phyloP scores from a whole-genome alignment of 2,329 filamentous ascomycete species.

The Teratosphaeria nubilosa region DNA sequence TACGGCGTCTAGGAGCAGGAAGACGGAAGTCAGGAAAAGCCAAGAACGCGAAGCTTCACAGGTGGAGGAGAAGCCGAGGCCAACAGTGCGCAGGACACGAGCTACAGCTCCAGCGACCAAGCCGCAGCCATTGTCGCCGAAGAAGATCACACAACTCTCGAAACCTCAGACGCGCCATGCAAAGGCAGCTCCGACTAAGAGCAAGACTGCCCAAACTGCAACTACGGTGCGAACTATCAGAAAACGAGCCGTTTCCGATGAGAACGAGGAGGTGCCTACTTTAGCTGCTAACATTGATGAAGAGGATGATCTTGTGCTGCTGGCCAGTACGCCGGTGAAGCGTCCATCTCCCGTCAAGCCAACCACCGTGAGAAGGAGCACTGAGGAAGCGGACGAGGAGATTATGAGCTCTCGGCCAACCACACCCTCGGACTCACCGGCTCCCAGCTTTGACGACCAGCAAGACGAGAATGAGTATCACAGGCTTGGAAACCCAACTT shows the following conservation, averaged over 20 bases:
- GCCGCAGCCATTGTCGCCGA: conserved; percentile 23
- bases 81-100: background rate
- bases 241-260: conserved; percentile 19
- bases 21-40: background rate
- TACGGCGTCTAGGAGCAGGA: background rate
- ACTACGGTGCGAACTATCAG: conserved; percentile 3
- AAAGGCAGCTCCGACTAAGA: conserved; percentile 3
- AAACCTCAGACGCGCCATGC: conserved; percentile 10
- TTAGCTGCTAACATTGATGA: conserved; percentile 3
- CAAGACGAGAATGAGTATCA: conserved; percentile 9
- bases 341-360: background rate
- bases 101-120: conserved; percentile 10
- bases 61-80: conserved; percentile 1
- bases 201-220: conserved; percentile 2
- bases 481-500: background rate
- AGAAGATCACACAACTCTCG: conserved; percentile 27
- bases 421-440: conserved; percentile 13
- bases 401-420: conserved; percentile 15
- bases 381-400: conserved; percentile 7
- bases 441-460: conserved; percentile 5
- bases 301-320: conserved; percentile 4
- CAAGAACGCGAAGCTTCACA: background rate
- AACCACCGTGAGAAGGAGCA: background rate
- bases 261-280: conserved; percentile 18
- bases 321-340: conserved; percentile 2